Conservation (phyloP, 257 asterid genomes). For the Nicotiana knightiana region DNA sequence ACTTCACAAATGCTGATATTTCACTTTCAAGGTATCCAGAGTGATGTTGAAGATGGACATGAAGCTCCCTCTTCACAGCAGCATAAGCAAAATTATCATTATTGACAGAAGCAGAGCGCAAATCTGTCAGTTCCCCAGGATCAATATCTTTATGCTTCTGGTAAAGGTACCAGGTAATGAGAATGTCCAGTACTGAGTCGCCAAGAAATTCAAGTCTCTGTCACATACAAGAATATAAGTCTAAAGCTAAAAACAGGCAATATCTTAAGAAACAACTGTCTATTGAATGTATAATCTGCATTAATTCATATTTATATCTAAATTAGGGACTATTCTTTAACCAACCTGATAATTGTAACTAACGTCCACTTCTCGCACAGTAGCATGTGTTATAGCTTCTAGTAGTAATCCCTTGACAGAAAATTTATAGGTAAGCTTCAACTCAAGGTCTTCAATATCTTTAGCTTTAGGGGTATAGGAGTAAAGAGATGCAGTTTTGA, state of each 20-base stretch:
- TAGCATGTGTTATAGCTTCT: slow-evolving; percentile 83
- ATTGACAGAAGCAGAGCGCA: slow-evolving; percentile 89
- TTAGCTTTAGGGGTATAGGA: slow-evolving; percentile 46
- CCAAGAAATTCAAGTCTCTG: slow-evolving; percentile 99
- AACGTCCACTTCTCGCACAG: slow-evolving; percentile 36
- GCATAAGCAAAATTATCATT: slow-evolving; percentile 82
- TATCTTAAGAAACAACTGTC: background rate
- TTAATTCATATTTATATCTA: background rate
- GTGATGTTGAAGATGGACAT: slow-evolving; percentile 66
- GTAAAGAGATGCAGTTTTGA: slow-evolving; percentile 55
- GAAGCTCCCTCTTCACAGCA: slow-evolving; percentile 59
- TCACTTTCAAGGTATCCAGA: slow-evolving; percentile 44
- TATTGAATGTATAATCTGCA: background rate
- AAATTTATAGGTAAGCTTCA: slow-evolving; percentile 58
- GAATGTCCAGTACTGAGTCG: slow-evolving; percentile 84
- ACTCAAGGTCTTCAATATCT: slow-evolving; percentile 51
- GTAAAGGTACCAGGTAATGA: slow-evolving; percentile 68
- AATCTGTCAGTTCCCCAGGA: slow-evolving; percentile 89
- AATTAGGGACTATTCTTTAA: background rate
- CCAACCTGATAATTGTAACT: slow-evolving; percentile 60
- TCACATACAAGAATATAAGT: slow-evolving; percentile 12
- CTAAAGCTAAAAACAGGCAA: background rate
- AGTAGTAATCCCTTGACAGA: slow-evolving; percentile 70
- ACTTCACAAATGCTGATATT: slow-evolving; percentile 47
- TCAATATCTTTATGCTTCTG: slow-evolving; percentile 63